Evolutionary conservation across 768 basidiomycete genomes (phyloP), one percentile per base, ranked within the genome.

Genomic region (Pleurotus eryngii): DNA sequence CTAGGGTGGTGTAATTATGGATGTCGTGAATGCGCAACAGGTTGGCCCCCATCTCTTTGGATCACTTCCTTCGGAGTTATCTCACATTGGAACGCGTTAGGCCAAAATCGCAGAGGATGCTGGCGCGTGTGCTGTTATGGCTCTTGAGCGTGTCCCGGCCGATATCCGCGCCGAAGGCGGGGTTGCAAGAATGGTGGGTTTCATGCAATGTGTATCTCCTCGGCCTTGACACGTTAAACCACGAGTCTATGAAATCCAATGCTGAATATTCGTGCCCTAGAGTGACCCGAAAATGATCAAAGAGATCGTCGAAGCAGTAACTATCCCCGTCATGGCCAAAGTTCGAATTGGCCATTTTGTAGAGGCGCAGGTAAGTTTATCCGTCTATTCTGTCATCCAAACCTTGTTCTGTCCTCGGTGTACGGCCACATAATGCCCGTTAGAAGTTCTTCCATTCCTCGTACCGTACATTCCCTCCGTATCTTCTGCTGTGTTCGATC

Each of bases 111-210:
- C 96, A 46, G 96, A 98, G 68, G 93, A 95, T 68, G 96, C 96
- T 7, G 96, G 96, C 46, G 96, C 96, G 5, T 94, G 92, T 68
- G 96, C 96, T 58, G 96, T 99, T 60, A 98, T 99, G 96, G 93
- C 93, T 3, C 82, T 95, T 30, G 93, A 97, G 72, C 81, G 95
- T 57, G 92, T 99, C 3, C 96, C 96, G 8, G 95, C 95, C 11
- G 94, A 98, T 68, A 98, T 99, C 67, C 83, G 96, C 59, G 81
- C 81, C 15, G 78, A 92, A 69, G 96, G 96, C 30, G 96, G 96
- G 58, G 96, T 99, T 55, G 93, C 96, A 0, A 81, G 96, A 59
- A 99, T 99, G 96, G 94, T 92, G 64, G 63, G 84, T 67, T 35
- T 35, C 30, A 11, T 11, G 11, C 30, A 9, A 35, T 35, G 0